phyloP scores from a whole-genome alignment of 1,284 basidiomycete genomes.

The Rhodotorula sp. region DNA sequence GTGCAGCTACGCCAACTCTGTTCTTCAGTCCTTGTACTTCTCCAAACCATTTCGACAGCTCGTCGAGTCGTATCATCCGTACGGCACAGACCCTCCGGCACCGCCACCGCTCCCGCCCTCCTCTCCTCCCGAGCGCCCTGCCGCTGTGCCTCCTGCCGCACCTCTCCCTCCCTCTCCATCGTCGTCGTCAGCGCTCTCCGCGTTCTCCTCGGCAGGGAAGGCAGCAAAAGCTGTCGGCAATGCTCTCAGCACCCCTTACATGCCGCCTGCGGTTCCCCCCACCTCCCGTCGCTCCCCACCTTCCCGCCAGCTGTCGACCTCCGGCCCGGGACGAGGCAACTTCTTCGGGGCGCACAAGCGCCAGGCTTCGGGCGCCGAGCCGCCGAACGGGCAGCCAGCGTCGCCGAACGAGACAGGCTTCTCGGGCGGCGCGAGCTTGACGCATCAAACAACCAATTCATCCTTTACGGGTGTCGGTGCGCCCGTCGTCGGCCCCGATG shows the following conservation, averaged over 20 bases:
- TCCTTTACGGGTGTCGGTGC: constrained; percentile 40
- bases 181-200: constrained; percentile 5
- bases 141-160: background rate
- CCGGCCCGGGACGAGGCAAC: constrained; percentile 14
- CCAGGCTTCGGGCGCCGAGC: background rate
- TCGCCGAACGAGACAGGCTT: constrained; percentile 2
- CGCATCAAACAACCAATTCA: constrained; percentile 22
- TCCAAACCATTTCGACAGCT: constrained; percentile 78
- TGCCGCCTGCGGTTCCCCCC: constrained; percentile 1
- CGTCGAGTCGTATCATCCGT: constrained; percentile 61
- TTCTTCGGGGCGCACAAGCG: constrained; percentile 14
- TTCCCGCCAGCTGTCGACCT: background rate
- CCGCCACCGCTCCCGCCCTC: constrained; percentile 6
- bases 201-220: constrained; percentile 2
- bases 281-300: background rate
- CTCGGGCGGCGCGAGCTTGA: constrained; percentile 19
- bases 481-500: constrained; percentile 38
- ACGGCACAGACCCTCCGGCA: constrained; percentile 13
- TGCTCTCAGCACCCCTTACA: constrained; percentile 2
- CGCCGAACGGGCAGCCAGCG: constrained; percentile 6
- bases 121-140: background rate
- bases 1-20: constrained; percentile 90
- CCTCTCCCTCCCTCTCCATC: background rate
- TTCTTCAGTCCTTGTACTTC: constrained; percentile 91
- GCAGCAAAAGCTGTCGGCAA: constrained; percentile 8